Evolutionary conservation across 768 basidiomycete genomes (phyloP).

Genomic region (Hypsizygus marmoreus): DNA sequence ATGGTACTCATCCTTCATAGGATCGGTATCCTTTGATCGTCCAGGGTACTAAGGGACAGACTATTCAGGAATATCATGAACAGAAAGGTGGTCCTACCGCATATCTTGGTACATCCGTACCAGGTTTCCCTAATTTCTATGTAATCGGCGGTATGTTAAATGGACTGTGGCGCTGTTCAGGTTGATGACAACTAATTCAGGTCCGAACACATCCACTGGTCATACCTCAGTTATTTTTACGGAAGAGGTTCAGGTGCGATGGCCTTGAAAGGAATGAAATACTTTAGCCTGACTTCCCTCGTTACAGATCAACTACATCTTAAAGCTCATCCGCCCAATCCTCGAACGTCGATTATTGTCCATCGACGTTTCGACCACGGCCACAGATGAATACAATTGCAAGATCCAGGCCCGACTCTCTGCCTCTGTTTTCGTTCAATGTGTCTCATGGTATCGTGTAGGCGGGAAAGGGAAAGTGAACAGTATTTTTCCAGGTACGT

Average conservation of each 20-base stretch:
- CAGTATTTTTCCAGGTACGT: constrained; percentile 40
- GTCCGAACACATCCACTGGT: constrained; percentile 46
- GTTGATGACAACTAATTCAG: constrained; percentile 19
- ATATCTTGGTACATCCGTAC: constrained; percentile 43
- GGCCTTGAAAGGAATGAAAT: background rate
- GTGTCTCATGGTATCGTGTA: constrained; percentile 43
- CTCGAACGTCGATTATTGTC: constrained; percentile 14
- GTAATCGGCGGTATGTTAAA: constrained; percentile 34
- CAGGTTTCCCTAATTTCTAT: constrained; percentile 50
- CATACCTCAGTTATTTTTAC: constrained; percentile 46
- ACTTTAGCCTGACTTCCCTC: background rate
- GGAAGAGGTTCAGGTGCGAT: constrained; percentile 42
- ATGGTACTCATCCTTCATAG: constrained; percentile 16
- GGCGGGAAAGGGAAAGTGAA: constrained; percentile 37
- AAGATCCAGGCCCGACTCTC: constrained; percentile 21
- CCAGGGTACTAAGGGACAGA: constrained; percentile 28
- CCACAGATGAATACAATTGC: constrained; percentile 23
- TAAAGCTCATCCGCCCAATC: constrained; percentile 25
- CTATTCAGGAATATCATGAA: constrained; percentile 42
- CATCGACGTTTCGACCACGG: constrained; percentile 19
- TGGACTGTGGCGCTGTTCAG: background rate
- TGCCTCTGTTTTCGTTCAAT: constrained; percentile 28
- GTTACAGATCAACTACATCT: constrained; percentile 42
- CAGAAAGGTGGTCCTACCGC: constrained; percentile 43
- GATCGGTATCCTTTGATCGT: constrained; percentile 36